These are phyloP conservation scores for Dentipellis sp. DNA, from an alignment of 768 basidiomycete species.

Conservation along the genomic window DNA sequence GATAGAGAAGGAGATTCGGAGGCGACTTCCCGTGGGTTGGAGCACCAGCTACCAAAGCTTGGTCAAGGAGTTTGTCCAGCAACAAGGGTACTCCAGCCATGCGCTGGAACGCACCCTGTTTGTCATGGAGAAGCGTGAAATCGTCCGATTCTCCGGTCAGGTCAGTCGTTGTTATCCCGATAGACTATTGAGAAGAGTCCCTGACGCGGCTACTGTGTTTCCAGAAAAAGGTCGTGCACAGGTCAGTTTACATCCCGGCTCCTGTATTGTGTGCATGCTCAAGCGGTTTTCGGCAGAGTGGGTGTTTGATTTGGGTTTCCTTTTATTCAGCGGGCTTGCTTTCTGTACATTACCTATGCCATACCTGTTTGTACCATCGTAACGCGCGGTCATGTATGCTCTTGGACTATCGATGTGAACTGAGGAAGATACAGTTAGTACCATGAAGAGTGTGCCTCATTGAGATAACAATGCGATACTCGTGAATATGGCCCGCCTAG, in stretches of 20 bases:
- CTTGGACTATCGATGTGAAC: not conserved
- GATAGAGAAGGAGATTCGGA: conserved; percentile 81
- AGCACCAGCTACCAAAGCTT: conserved; percentile 93
- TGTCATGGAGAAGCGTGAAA: conserved; percentile 90
- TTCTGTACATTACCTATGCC: not conserved
- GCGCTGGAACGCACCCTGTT: conserved; percentile 88
- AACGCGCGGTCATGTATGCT: too few species aligned
- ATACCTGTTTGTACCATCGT: not conserved
- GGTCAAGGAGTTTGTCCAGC: conserved; percentile 85
- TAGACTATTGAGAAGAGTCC: not conserved
- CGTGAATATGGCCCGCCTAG: conserved; percentile 37
- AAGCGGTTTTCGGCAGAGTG: conserved; percentile 4
- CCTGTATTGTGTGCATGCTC: not conserved
- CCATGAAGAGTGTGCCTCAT: not conserved
- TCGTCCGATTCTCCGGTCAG: conserved; percentile 84
- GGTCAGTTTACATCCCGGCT: conserved; percentile 4
- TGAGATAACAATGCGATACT: not conserved
- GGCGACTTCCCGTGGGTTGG: conserved; percentile 89
- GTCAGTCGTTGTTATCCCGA: conserved; percentile 12
- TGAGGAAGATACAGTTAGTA: not conserved
- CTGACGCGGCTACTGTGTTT: not conserved
- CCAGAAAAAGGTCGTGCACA: conserved; percentile 16
- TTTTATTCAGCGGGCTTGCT: not conserved
- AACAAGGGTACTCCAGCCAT: conserved; percentile 85
- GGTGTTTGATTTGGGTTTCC: conserved; percentile 8